Evolutionary conservation across 1,284 basidiomycete genomes (phyloP), one percentile per base, ranked within the genome.

Genomic region (Tremellales sp.): DNA sequence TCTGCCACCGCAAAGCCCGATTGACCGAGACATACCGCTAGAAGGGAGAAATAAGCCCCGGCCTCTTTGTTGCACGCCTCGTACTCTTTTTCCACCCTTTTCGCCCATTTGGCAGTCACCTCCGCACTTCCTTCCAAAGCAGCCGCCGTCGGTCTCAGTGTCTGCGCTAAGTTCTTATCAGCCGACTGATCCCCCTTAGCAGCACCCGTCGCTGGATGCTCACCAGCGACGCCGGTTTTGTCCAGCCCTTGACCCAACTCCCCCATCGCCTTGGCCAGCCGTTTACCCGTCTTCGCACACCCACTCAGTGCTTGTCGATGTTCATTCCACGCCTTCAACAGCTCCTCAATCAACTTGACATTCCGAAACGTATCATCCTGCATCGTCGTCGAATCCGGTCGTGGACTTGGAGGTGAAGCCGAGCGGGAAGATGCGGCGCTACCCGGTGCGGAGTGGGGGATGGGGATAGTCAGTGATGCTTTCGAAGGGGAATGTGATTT

Each of bases 241-340:
- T 64, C 60, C 49, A 56, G 49, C 35, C 51, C 40, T 23, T 48
- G 56, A 6, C 29, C 46, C 8, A 65, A 41, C 26, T 57, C 57
- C 43, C 52, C 58, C 45, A 64, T 37, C 3, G 52, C 52, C 3
- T 45, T 41, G 3, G 54, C 60, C 31, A 64, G 40, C 48, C 55
- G 58, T 45, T 48, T 53, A 4, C 58, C 56, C 3, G 56, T 45
- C 37, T 57, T 62, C 3, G 47, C 58, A 7, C 39, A 12, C 5
- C 44, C 35, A 19, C 25, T 26, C 13, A 61, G 12, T 3, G 50
- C 52, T 13, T 54, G 12, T 27, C 60, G 36, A 37, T 62, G 57
- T 50, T 64, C 62, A 40, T 59, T 64, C 60, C 58, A 64, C 3
- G 56, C 58, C 0, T 23, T 33, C 40, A 64, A 40, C 17, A 64